These are phyloP conservation scores for Didymosphaeria variabile DNA, from an alignment of 2,329 filamentous ascomycete genomes.

Conservation along the genomic window DNA sequence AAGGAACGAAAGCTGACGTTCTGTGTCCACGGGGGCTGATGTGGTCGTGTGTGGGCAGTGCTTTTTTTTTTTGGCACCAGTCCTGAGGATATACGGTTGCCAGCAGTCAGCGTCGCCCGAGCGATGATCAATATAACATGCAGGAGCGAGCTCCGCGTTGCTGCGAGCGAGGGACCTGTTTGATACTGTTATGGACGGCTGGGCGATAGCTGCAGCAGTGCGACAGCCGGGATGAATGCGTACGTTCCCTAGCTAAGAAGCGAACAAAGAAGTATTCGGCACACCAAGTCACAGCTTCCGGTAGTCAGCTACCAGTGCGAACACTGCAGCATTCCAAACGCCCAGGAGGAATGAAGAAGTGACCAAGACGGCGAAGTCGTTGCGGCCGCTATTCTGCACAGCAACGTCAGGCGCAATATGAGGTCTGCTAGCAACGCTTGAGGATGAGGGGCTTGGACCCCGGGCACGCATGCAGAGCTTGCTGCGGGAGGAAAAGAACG, in stretches of 20 bases:
- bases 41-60: conserved; percentile 1
- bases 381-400: conserved; percentile 30
- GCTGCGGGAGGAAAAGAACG: background rate
- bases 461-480: conserved; percentile 2
- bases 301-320: background rate
- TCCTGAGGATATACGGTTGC: conserved; percentile 11
- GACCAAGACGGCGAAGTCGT: conserved; percentile 14
- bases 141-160: conserved; percentile 5
- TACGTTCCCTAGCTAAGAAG: conserved; percentile 17
- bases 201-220: conserved; percentile 17
- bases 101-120: conserved; percentile 15
- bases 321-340: conserved; percentile 12
- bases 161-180: background rate
- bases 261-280: conserved; percentile 16
- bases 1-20: conserved; percentile 17
- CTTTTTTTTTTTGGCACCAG: conserved; percentile 12
- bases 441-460: conserved; percentile 20
- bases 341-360: conserved; percentile 10
- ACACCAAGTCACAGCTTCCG: conserved; percentile 4
- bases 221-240: conserved; percentile 20
- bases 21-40: conserved; percentile 14
- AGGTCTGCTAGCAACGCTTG: conserved; percentile 21
- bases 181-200: conserved; percentile 2
- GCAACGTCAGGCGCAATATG: conserved; percentile 31
- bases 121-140: conserved; percentile 21